Conservation (phyloP, 805 yeast species). For the Ogataea degrootiae region DNA sequence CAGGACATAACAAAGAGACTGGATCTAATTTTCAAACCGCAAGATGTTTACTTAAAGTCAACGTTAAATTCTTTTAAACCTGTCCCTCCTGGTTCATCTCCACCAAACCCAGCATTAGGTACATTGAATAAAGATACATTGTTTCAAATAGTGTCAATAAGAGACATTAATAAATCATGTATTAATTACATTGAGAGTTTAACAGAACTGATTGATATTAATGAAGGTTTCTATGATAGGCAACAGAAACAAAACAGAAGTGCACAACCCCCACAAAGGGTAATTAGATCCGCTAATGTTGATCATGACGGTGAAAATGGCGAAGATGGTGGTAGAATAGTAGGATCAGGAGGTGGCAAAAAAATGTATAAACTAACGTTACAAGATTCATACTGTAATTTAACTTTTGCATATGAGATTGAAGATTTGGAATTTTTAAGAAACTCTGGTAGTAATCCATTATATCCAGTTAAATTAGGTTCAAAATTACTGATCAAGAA, state of each 20-base stretch:
- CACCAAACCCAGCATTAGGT: background rate
- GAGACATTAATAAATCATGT: slow-evolving; percentile 48
- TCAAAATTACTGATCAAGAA: slow-evolving; percentile 48
- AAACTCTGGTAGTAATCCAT: slow-evolving; percentile 6
- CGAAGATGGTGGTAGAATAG: background rate
- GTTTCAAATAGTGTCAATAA: slow-evolving; percentile 54
- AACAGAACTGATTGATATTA: slow-evolving; percentile 47
- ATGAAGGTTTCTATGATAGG: slow-evolving; percentile 56
- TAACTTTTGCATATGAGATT: slow-evolving; percentile 54
- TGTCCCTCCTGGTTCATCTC: background rate
- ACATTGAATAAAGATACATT: slow-evolving; percentile 23
- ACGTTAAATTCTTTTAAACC: slow-evolving; percentile 11
- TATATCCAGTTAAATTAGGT: slow-evolving; percentile 46
- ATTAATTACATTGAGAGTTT: slow-evolving; percentile 53
- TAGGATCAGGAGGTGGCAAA: background rate
- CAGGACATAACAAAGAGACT: slow-evolving; percentile 5
- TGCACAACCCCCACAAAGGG: slow-evolving; percentile 13
- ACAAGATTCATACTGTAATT: slow-evolving; percentile 47
- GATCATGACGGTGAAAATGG: slow-evolving; percentile 32
- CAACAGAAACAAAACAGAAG: slow-evolving; percentile 25
- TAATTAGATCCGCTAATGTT: slow-evolving; percentile 47
- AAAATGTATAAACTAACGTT: slow-evolving; percentile 49
- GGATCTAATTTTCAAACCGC: slow-evolving; percentile 4
- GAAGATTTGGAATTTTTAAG: slow-evolving; percentile 47
- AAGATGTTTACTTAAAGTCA: slow-evolving; percentile 3